Conservation (phyloP, 1,284 basidiomycete species). For the Ceratobasidium papillatum region DNA sequence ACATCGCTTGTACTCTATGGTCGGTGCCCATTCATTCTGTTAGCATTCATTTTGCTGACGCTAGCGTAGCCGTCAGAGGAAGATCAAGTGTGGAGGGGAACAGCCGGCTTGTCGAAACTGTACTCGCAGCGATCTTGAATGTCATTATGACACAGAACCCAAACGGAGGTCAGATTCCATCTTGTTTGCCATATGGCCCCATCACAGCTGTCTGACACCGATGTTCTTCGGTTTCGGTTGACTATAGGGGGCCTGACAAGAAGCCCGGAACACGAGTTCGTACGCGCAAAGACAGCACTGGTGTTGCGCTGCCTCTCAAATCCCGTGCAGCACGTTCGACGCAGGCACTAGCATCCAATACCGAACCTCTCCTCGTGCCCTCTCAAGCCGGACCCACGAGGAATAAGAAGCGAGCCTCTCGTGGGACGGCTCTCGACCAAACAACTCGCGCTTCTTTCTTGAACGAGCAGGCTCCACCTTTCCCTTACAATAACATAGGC, state of each 20-base stretch:
- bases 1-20: conserved; percentile 36
- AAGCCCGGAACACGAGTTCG: conserved; percentile 36
- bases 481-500: not conserved
- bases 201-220: not conserved
- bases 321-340: conserved; percentile 7
- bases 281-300: conserved; percentile 25
- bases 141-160: conserved; percentile 31
- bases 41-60: conserved; percentile 9
- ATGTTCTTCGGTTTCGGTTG: not conserved
- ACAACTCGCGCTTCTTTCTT: not conserved
- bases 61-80: conserved; percentile 24
- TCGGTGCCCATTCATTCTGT: conserved; percentile 1
- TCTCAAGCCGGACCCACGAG: conserved; percentile 29
- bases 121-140: conserved; percentile 17
- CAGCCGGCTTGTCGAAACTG: conserved; percentile 39
- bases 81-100: conserved; percentile 39
- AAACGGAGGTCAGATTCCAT: conserved; percentile 24
- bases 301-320: not conserved
- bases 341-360: conserved; percentile 4
- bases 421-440: conserved; percentile 2
- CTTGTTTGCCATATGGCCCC: not conserved
- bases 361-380: conserved; percentile 14
- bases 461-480: not conserved
- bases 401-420: conserved; percentile 22
- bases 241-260: conserved; percentile 34